Percentiles rank a stretch among this genome's conserved stretches.
Evolutionary conservation across 2,329 filamentous ascomycete genomes (phyloP).

Genomic region (Tolypocladium sp.): DNA sequence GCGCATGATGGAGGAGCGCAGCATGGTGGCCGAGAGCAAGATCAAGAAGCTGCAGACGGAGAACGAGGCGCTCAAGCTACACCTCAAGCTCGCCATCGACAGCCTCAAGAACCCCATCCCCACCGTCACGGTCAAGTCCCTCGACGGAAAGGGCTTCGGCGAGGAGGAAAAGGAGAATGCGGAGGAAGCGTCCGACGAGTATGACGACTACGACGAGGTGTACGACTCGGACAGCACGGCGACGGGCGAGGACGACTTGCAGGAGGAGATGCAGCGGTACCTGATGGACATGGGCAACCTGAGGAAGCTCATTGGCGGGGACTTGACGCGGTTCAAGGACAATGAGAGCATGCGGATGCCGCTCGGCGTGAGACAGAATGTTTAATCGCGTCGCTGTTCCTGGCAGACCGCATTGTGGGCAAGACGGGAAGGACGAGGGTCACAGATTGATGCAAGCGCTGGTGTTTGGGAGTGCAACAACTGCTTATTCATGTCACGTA

Average conservation of each 20-base stretch:
- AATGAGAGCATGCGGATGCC: conserved; percentile 47
- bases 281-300: conserved; percentile 73
- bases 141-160: conserved; percentile 10
- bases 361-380: conserved; percentile 34
- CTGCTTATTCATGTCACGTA: neutral
- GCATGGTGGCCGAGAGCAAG: conserved; percentile 85
- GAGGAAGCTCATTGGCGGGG: conserved; percentile 57
- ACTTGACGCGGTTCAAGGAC: conserved; percentile 59
- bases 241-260: conserved; percentile 55
- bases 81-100: conserved; percentile 77
- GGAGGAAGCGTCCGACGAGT: conserved; percentile 29
- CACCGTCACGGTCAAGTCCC: conserved; percentile 31
- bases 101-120: conserved; percentile 90
- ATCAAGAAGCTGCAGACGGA: conserved; percentile 83
- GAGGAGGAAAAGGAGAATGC: conserved; percentile 23
- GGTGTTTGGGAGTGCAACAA: neutral
- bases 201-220: conserved; percentile 53
- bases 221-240: conserved; percentile 36
- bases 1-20: conserved; percentile 89
- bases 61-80: conserved; percentile 80
- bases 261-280: conserved; percentile 78
- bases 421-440: neutral
- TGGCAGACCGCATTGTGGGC: neutral
- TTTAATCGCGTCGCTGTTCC: conserved; percentile 9
- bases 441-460: neutral